Evolutionary conservation across 2,329 filamentous ascomycete genomes (phyloP).

Genomic region (Verticillium albo-atrum): DNA sequence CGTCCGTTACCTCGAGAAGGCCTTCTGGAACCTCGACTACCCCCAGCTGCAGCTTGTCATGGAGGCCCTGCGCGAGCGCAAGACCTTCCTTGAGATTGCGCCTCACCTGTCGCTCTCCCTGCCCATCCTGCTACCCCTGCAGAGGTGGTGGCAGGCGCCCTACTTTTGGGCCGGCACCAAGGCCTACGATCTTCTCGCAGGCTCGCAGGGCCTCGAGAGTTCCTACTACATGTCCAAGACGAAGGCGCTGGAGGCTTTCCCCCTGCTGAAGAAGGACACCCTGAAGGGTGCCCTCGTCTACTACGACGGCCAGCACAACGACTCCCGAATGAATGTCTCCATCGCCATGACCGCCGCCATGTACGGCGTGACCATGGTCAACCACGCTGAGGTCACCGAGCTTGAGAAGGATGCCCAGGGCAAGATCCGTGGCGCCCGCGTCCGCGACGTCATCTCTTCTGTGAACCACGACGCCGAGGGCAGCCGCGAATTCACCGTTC

Average conservation of each 20-base stretch:
- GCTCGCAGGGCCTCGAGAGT: slow-evolving; percentile 76
- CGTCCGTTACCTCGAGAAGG: slow-evolving; percentile 82
- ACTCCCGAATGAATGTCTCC: slow-evolving; percentile 83
- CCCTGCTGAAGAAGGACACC: slow-evolving; percentile 69
- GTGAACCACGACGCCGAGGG: slow-evolving; percentile 53
- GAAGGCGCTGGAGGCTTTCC: slow-evolving; percentile 73
- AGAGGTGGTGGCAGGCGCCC: slow-evolving; percentile 80
- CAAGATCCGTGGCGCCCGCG: slow-evolving; percentile 61
- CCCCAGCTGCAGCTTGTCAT: slow-evolving; percentile 77
- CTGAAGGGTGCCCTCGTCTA: slow-evolving; percentile 77
- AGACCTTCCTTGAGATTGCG: slow-evolving; percentile 78
- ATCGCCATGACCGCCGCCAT: slow-evolving; percentile 75
- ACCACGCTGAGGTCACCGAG: slow-evolving; percentile 73
- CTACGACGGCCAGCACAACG: slow-evolving; percentile 84
- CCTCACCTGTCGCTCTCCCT: slow-evolving; percentile 78
- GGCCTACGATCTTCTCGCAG: slow-evolving; percentile 76
- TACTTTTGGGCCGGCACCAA: slow-evolving; percentile 70
- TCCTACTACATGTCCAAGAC: slow-evolving; percentile 77
- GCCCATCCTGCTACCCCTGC: slow-evolving; percentile 77
- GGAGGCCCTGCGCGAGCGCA: slow-evolving; percentile 76
- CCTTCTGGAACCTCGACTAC: slow-evolving; percentile 80
- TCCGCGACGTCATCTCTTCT: slow-evolving; percentile 53
- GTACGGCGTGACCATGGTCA: slow-evolving; percentile 75
- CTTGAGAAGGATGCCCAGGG: slow-evolving; percentile 68
- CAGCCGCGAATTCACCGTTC: slow-evolving; percentile 60